Base-by-base conservation (phyloP, 1,284 basidiomycete genomes). In the Porogramme epimiltina region DNA sequence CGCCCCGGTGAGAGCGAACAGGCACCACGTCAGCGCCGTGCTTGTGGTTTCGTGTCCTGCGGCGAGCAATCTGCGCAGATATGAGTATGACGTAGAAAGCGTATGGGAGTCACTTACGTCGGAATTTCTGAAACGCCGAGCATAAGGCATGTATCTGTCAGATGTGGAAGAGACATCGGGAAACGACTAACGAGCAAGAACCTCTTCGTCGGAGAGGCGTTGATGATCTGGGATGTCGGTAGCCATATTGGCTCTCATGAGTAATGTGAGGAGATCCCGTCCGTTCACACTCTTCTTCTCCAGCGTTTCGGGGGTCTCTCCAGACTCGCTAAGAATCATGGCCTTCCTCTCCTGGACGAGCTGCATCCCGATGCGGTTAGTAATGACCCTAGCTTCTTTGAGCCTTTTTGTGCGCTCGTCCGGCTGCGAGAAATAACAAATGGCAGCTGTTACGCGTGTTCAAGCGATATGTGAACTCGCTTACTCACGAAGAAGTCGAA, bases 21-120 rank as follows among this genome's bases (percentile, higher is more conserved):
- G 70, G 1, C 82, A 82, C 84, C 84, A 87, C 0, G 76, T 75
- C 0, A 77, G 75, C 2, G 63, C 64, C 2, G 66, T 59, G 33
- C 55, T 59, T 10, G 73, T 74, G 0, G 91, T 93, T 65, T 93
- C 91, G 67, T 93, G 87, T 5, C 91, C 91, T 4, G 85, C 84
- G 6, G 81, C 71, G 2, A 88, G 63, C 67, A 85, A 84, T 3
- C 52, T 57, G 5, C 48, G 55, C 5, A 57, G 45, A 48, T 57
- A 51, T n/a, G n/a, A 53, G 20, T 5, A 11, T 0, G 28, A 15
- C 28, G 28, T 31, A 8, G 28, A 31, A 20, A 40, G 18, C 4
- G 8, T 13, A 6, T 23, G 34, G 2, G 2, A 13, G 2, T 6
- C 2, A 28, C 54, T 36, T 34, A 51, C 39, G 55, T 57, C 15